Base-by-base conservation (phyloP, 352 stramenopile species). In the Phytophthora litchii region DNA sequence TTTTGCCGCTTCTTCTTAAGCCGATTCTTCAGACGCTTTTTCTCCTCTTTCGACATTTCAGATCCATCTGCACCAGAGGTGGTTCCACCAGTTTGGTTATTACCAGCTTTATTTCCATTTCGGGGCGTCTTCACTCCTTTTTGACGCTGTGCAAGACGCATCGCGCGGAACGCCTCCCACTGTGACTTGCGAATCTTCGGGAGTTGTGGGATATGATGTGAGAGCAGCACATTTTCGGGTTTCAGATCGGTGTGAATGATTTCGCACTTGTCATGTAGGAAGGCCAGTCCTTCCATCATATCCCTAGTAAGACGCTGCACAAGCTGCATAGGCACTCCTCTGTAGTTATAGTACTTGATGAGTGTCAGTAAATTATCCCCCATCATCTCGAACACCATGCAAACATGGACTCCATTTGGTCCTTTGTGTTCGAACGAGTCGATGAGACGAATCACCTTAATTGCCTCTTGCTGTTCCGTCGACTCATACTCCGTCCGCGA, bases 231-330 rank as follows among this genome's bases (percentile, higher is more conserved):
- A 72, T 99, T 99, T 75, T 99, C 98, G 0, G 97, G 97, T 66
- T 99, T 99, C 4, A 99, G 74, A 83, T 99, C 97, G 4, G 97
- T 99, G 82, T 99, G 98, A 74, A 99, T 99, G 64, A 99, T 99
- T 54, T 97, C 64, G 78, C 97, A 99, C 60, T 98, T 90, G 43
- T 87, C 46, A 70, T 99, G 97, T 12, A 99, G 75, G 75, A 99
- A 99, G 47, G 98, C 95, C 14, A 99, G 80, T 12, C 89, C 97
- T 60, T 96, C 84, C 47, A 97, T 95, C 54, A 99, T 98, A 59
- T 99, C 92, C 23, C 80, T 80, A 11, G 93, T 91, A 61, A 99
- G 92, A 25, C 86, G 89, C 71, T 98, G 96, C 9, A 99, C 97
- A 4, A 99, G 83, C 23, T 79, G 73, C 52, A 99, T 88, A 3